These are phyloP conservation scores for Fusarium sp. DNA, from an alignment of 2,329 filamentous ascomycete species.

Conservation along the genomic window DNA sequence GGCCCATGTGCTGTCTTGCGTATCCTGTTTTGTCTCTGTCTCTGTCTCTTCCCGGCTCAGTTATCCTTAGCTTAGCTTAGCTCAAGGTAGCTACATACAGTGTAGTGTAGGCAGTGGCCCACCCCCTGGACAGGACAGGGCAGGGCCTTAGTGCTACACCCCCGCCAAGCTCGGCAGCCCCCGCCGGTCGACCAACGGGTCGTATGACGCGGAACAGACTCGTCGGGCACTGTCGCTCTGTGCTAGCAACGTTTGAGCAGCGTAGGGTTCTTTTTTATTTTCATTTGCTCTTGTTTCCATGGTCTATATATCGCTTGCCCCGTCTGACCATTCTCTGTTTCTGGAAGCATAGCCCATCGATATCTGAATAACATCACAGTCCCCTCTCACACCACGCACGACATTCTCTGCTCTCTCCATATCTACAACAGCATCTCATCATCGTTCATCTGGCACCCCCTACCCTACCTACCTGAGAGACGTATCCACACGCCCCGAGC, in stretches of 20 bases:
- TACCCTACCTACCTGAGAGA: too few species aligned
- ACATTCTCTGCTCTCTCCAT: background rate
- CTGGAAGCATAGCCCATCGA: constrained; percentile 25
- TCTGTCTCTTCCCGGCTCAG: background rate
- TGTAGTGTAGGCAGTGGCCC: too few species aligned
- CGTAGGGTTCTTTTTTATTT: background rate
- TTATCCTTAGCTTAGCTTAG: background rate
- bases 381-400: constrained; percentile 30
- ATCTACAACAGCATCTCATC: constrained; percentile 13
- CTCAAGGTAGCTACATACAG: background rate
- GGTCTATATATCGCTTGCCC: constrained; percentile 44
- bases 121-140: background rate
- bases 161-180: constrained; percentile 41
- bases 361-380: constrained; percentile 37
- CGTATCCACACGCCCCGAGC: constrained; percentile 24
- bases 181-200: constrained; percentile 40
- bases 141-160: background rate
- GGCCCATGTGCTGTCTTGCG: background rate
- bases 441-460: too few species aligned
- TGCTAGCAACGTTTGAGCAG: background rate
- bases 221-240: constrained; percentile 40
- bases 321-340: constrained; percentile 41
- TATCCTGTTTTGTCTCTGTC: background rate
- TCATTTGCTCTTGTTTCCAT: background rate
- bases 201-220: constrained; percentile 44